phyloP scores from a whole-genome alignment of 2,329 filamentous ascomycete genomes.

The Myriosclerotinia scirpicola region DNA sequence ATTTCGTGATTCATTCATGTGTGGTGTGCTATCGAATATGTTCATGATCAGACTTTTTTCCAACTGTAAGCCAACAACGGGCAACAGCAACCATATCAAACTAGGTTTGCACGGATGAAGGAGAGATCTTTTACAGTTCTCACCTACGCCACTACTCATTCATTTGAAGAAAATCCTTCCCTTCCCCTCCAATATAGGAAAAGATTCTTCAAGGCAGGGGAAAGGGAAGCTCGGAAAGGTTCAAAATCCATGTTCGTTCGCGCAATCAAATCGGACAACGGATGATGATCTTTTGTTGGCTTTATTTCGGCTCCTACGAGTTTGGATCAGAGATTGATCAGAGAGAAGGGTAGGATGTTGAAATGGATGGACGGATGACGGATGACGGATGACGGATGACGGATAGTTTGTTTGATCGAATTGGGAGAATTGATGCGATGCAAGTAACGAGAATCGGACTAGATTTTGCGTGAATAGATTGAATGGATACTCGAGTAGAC shows the following conservation, averaged over 20 bases:
- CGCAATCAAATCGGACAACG: conserved; percentile 7
- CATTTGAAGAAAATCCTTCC: too few species aligned
- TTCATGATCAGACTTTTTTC: not conserved
- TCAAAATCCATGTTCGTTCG: conserved; percentile 14
- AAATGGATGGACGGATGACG: not conserved
- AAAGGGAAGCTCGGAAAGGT: conserved; percentile 10
- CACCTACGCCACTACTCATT: conserved; percentile 3
- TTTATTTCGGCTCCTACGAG: conserved; percentile 3
- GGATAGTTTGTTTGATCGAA: not conserved
- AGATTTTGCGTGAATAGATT: conserved; percentile 5
- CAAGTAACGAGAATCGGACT: conserved; percentile 18
- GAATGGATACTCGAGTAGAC: not conserved
- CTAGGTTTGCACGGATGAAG: conserved; percentile 16
- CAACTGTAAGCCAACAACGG: not conserved
- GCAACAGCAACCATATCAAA: conserved; percentile 7
- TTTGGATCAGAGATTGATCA: conserved; percentile 6
- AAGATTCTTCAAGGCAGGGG: conserved; percentile 20
- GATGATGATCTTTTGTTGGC: not conserved
- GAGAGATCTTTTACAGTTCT: conserved; percentile 18
- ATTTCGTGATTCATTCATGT: not conserved
- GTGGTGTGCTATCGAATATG: not conserved
- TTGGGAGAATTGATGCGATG: conserved; percentile 7
- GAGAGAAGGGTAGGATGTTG: not conserved
- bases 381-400: not conserved
- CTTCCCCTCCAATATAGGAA: not conserved